Evolutionary conservation across 192 early-diverging fungal genomes (phyloP).

Genomic region (Dissophora ornata): DNA sequence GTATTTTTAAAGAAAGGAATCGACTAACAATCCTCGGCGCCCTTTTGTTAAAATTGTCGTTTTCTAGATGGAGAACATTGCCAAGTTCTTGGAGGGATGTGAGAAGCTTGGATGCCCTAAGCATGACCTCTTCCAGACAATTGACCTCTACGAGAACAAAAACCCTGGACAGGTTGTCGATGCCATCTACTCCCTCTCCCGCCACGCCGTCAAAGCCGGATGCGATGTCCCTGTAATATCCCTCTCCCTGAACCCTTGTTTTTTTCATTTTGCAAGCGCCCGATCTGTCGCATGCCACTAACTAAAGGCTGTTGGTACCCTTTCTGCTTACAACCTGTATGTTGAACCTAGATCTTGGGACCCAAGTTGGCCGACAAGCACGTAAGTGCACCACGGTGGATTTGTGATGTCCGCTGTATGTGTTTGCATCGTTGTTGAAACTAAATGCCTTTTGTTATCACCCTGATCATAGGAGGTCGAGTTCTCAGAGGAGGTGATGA

Average conservation of each 20-base stretch:
- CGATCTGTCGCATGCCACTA: no score
- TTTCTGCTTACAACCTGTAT: no score
- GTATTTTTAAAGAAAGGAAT: no score
- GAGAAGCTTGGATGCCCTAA: conserved; percentile 75
- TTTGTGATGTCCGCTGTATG: not conserved
- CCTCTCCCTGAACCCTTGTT: not conserved
- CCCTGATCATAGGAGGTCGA: conserved; percentile 52
- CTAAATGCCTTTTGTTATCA: not conserved
- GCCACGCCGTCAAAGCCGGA: conserved; percentile 74
- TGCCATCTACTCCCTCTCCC: conserved; percentile 77
- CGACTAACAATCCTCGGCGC: no score
- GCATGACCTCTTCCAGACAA: conserved; percentile 82
- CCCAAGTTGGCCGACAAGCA: conserved; percentile 80
- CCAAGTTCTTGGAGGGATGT: conserved; percentile 70
- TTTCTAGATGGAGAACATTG: conserved; percentile 86
- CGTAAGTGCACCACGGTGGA: conserved; percentile 11
- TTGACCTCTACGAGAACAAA: conserved; percentile 85
- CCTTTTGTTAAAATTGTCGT: no score
- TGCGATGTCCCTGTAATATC: conserved; percentile 53
- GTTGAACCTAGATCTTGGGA: conserved; percentile 69
- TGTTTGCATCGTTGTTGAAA: not conserved
- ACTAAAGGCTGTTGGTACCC: no score
- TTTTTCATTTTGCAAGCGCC: not conserved
- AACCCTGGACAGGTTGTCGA: conserved; percentile 78
- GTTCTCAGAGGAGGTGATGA: conserved; percentile 72